Evolutionary conservation across 148 eudicot genomes (phyloP).

Genomic region (Vaccinium corymbosum): DNA sequence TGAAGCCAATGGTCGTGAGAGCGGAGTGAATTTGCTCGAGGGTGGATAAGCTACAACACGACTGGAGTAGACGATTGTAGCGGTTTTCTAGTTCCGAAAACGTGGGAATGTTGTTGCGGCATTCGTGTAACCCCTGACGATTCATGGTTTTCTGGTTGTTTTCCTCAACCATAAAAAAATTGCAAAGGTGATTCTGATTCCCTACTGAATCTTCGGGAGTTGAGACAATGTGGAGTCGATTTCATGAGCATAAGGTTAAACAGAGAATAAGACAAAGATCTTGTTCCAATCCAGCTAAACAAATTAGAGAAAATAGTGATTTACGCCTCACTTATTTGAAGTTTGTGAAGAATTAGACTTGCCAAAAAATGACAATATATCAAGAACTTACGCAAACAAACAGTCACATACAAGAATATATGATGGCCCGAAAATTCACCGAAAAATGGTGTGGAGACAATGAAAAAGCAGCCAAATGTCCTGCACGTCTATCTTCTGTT

Average conservation of each 20-base stretch:
- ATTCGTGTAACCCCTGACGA: background rate
- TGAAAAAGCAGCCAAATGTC: background rate
- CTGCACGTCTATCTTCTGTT: background rate
- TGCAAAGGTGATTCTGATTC: background rate
- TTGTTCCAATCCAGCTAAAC: background rate
- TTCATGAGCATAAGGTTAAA: background rate
- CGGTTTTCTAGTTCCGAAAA: constrained; percentile 16
- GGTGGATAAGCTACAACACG: background rate
- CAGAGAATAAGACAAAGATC: background rate
- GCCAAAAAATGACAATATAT: background rate
- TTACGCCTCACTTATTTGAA: background rate
- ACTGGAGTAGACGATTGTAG: constrained; percentile 15
- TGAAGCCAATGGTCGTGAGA: constrained; percentile 19
- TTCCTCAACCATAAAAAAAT: background rate
- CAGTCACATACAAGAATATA: background rate
- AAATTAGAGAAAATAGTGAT: background rate
- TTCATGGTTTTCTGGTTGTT: background rate
- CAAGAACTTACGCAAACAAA: background rate
- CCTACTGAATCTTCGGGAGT: background rate
- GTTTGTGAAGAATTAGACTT: background rate
- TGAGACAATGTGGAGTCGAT: background rate
- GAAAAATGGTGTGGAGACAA: background rate
- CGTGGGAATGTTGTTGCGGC: constrained; percentile 1
- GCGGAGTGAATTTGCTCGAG: constrained; percentile 23
- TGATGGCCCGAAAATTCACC: background rate